These are phyloP conservation scores for Suhomyces wounanorum DNA, from an alignment of 1,139 yeast species.

Conservation along the genomic window DNA sequence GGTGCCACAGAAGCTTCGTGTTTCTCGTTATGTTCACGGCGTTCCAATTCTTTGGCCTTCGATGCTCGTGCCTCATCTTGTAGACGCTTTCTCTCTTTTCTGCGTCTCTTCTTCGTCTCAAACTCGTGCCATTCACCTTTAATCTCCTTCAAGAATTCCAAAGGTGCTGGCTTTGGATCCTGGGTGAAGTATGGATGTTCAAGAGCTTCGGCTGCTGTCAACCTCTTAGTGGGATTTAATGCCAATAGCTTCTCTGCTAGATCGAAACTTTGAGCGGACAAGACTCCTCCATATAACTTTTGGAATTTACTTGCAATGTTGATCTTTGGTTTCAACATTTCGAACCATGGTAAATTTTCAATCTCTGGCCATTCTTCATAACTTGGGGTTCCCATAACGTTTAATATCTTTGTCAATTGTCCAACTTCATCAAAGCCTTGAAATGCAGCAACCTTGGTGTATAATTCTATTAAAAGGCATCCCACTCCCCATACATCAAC, in stretches of 20 bases:
- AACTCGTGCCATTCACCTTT: constrained; percentile 96
- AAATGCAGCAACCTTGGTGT: constrained; percentile 72
- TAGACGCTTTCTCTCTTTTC: constrained; percentile 54
- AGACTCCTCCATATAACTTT: constrained; percentile 45
- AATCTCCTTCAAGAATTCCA: constrained; percentile 54
- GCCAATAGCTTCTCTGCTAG: constrained; percentile 63
- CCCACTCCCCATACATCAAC: constrained; percentile 99
- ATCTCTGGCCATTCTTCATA: constrained; percentile 76
- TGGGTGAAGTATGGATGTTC: constrained; percentile 69
- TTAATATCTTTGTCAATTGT: constrained; percentile 75
- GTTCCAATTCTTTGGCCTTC: constrained; percentile 8
- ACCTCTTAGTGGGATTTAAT: constrained; percentile 68
- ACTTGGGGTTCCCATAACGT: constrained; percentile 85
- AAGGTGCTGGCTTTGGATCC: constrained; percentile 55
- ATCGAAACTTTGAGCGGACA: constrained; percentile 59
- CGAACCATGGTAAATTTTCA: constrained; percentile 86
- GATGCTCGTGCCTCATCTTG: constrained; percentile 32
- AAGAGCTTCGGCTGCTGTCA: constrained; percentile 63
- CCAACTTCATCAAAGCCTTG: constrained; percentile 89
- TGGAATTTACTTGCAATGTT: constrained; percentile 51
- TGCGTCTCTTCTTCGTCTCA: constrained; percentile 84
- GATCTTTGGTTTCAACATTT: constrained; percentile 67
- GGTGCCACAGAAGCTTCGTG: constrained; percentile 1
- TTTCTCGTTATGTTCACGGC: constrained; percentile 1
- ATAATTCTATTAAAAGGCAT: constrained; percentile 81